Conservation (phyloP, 345 rosid genomes). For the Acer campestre region DNA sequence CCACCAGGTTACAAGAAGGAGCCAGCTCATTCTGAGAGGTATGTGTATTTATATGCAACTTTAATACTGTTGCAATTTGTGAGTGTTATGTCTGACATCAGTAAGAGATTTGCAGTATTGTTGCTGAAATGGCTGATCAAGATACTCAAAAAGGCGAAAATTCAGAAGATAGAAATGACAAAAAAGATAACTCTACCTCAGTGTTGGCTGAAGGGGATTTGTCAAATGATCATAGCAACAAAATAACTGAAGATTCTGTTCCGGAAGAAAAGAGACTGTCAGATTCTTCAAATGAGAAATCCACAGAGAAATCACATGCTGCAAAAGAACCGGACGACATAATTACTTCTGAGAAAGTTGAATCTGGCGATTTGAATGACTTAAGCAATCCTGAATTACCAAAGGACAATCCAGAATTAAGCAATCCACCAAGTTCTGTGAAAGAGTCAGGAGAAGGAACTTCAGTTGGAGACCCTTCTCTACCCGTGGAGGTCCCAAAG, state of each 20-base stretch:
- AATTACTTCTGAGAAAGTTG: conserved; percentile 33
- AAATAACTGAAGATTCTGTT: conserved; percentile 41
- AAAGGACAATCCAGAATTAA: conserved; percentile 25
- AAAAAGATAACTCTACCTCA: conserved; percentile 34
- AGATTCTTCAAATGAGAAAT: conserved; percentile 35
- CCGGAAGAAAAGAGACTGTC: conserved; percentile 45
- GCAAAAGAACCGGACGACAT: conserved; percentile 22
- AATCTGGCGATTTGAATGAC: conserved; percentile 40
- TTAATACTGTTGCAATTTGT: conserved; percentile 17
- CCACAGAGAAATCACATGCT: conserved; percentile 30
- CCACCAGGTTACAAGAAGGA: conserved; percentile 72
- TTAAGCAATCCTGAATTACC: conserved; percentile 27
- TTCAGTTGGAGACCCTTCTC: conserved; percentile 36
- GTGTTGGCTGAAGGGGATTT: conserved; percentile 33
- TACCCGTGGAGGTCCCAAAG: conserved; percentile 35
- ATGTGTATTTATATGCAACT: conserved; percentile 17
- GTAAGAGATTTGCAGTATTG: conserved; percentile 51
- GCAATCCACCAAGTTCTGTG: conserved; percentile 26
- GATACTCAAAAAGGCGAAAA: conserved; percentile 42
- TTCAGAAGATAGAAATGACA: conserved; percentile 35
- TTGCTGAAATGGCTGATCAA: conserved; percentile 39
- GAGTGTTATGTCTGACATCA: conserved; percentile 32
- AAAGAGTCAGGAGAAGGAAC: conserved; percentile 37
- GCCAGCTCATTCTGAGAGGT: conserved; percentile 57
- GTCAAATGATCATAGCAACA: conserved; percentile 31